Percentiles rank a stretch among this genome's conserved stretches.
Conservation (phyloP, 169 alveolate genomes). For the Eimeria tenella region DNA sequence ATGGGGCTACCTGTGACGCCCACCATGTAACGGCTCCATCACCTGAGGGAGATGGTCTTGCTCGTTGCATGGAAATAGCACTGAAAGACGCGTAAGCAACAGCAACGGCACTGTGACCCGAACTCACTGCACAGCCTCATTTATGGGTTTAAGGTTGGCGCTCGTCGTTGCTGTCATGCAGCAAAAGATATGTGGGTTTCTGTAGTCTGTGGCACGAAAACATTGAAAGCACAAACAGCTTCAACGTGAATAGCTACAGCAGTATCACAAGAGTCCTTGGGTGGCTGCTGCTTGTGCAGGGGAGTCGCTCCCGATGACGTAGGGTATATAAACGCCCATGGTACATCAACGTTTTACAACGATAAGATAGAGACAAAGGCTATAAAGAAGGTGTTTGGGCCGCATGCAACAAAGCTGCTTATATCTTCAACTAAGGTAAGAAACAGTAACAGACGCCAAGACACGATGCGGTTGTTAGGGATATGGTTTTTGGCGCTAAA, state of each 20-base stretch:
- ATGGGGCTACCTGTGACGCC: constrained; percentile 86
- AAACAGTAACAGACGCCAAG: not conserved
- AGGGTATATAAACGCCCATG: constrained; percentile 87
- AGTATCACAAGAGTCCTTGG: not conserved
- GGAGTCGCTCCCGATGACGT: constrained; percentile 81
- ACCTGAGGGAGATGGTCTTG: constrained; percentile 84
- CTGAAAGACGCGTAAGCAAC: constrained; percentile 78
- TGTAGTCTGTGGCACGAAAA: too few relatives aligned
- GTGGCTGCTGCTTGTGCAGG: not conserved
- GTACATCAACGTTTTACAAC: constrained; percentile 86
- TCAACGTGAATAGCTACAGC: not conserved
- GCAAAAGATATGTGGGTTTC: too few relatives aligned
- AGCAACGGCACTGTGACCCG: not conserved
- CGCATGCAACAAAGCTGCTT: constrained; percentile 83
- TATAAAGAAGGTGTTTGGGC: constrained; percentile 82
- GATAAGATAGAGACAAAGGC: constrained; percentile 85
- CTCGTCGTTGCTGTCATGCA: too few relatives aligned
- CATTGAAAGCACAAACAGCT: not conserved
- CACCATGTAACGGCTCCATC: constrained; percentile 87
- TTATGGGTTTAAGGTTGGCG: too few relatives aligned
- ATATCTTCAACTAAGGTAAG: constrained; percentile 84
- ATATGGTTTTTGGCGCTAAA: not conserved
- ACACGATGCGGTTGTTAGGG: too few relatives aligned
- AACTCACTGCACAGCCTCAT: too few relatives aligned
- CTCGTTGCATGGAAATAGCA: constrained; percentile 80